Conservation (phyloP, 108 stramenopile genomes). For the Schizochytrium sp. region DNA sequence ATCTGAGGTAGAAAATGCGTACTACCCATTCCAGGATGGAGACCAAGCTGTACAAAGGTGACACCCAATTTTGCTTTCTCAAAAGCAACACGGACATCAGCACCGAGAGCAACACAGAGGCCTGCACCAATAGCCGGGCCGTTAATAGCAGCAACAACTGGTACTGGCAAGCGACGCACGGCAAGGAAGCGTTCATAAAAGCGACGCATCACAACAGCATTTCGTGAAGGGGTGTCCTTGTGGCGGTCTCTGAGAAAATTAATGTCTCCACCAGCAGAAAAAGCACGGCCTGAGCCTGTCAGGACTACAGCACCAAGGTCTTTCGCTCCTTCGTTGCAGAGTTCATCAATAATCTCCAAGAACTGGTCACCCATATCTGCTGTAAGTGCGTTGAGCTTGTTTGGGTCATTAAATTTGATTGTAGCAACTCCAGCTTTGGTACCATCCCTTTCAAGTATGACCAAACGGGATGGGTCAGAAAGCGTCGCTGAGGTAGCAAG, state of each 20-base stretch:
- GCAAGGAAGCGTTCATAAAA: slow-evolving; percentile 82
- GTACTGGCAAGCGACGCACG: slow-evolving; percentile 80
- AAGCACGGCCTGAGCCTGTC: slow-evolving; percentile 79
- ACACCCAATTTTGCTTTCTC: slow-evolving; percentile 76
- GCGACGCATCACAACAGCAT: slow-evolving; percentile 78
- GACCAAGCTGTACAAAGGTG: slow-evolving; percentile 81
- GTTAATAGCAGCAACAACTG: slow-evolving; percentile 81
- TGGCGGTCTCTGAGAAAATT: slow-evolving; percentile 74
- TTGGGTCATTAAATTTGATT: slow-evolving; percentile 75
- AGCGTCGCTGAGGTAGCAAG: not conserved
- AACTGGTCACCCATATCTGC: slow-evolving; percentile 83
- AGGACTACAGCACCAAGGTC: slow-evolving; percentile 78
- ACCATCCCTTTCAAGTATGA: not conserved
- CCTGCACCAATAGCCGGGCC: slow-evolving; percentile 85
- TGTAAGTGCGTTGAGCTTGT: slow-evolving; percentile 82
- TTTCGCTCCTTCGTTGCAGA: slow-evolving; percentile 62
- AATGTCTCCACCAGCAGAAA: slow-evolving; percentile 84
- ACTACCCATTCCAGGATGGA: slow-evolving; percentile 84
- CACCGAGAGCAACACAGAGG: slow-evolving; percentile 81
- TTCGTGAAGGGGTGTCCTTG: slow-evolving; percentile 75
- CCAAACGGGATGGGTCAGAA: not conserved
- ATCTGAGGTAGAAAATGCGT: slow-evolving; percentile 76
- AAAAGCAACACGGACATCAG: slow-evolving; percentile 78
- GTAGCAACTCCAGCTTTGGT: not conserved
- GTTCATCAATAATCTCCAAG: slow-evolving; percentile 61